These are phyloP conservation scores for Clitocybe nebularis DNA, from an alignment of 1,284 basidiomycete species.

Conservation along the genomic window DNA sequence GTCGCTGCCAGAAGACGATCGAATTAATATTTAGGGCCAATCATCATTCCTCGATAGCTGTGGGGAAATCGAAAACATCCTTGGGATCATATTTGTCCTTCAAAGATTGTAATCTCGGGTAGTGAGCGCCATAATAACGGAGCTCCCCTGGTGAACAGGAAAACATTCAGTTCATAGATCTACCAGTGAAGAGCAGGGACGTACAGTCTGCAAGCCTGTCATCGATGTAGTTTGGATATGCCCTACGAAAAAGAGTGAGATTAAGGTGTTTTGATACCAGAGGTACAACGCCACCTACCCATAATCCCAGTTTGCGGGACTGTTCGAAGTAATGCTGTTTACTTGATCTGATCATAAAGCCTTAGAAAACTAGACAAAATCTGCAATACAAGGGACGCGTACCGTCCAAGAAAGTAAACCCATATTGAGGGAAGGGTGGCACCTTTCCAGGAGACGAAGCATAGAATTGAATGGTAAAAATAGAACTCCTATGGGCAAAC, in stretches of 20 bases:
- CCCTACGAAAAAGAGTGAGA: neutral
- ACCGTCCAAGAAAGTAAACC: constrained; percentile 37
- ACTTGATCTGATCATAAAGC: neutral
- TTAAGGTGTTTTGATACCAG: neutral
- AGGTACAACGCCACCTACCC: constrained; percentile 1
- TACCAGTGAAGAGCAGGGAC: neutral
- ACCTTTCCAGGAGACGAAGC: constrained; percentile 28
- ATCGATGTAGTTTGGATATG: constrained; percentile 9
- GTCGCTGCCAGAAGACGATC: no score
- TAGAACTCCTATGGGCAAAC: constrained; percentile 33
- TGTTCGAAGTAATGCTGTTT: constrained; percentile 1
- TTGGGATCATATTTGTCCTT: constrained; percentile 32
- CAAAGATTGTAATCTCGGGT: constrained; percentile 25
- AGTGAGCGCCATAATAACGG: constrained; percentile 32
- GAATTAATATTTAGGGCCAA: no score
- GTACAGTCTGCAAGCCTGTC: constrained; percentile 2
- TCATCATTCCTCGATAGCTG: constrained; percentile 26
- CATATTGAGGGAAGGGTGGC: constrained; percentile 33
- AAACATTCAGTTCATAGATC: neutral
- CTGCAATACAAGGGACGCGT: neutral
- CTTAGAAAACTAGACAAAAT: no score
- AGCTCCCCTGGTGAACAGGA: constrained; percentile 26
- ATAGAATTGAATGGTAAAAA: constrained; percentile 40
- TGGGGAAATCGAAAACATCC: constrained; percentile 30
- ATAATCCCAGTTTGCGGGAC: constrained; percentile 1